These are phyloP conservation scores for Syzygium grande DNA, from an alignment of 345 rosid genomes.

Conservation along the genomic window DNA sequence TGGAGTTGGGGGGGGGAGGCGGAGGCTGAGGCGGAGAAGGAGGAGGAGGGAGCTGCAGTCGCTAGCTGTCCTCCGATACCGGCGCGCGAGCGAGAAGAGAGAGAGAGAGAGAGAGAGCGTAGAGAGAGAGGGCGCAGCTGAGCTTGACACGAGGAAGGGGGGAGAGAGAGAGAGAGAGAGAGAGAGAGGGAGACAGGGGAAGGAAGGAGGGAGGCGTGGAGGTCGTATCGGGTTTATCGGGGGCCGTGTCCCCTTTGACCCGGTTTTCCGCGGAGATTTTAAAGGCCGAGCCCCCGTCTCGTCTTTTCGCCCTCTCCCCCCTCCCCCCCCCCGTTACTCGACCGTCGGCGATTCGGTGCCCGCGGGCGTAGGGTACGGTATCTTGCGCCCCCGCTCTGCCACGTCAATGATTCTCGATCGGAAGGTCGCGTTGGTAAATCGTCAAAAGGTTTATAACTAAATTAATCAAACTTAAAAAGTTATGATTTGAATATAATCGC, in stretches of 20 bases:
- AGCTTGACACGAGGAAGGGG: not conserved
- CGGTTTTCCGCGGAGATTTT: not conserved
- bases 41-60: not conserved
- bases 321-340: not conserved
- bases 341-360: not conserved
- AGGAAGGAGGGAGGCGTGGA: no score
- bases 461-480: rapidly evolving
- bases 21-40: no score
- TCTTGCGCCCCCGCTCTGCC: not conserved
- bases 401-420: rapidly evolving
- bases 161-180: not conserved
- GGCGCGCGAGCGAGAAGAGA: not conserved
- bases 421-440: rapidly evolving
- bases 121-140: not conserved
- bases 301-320: not conserved
- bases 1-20: no score
- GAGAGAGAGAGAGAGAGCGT: not conserved
- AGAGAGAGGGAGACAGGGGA: not conserved
- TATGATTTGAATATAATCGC: rapidly evolving
- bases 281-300: not conserved
- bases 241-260: slow-evolving; percentile 2
- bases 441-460: rapidly evolving
- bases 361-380: not conserved
- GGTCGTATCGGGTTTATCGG: slow-evolving; percentile 1
- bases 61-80: not conserved